Percentiles rank a stretch among this genome's conserved stretches.
These are phyloP conservation scores for Fusarium penzigii DNA, from an alignment of 2,329 filamentous ascomycete species.

Conservation along the genomic window DNA sequence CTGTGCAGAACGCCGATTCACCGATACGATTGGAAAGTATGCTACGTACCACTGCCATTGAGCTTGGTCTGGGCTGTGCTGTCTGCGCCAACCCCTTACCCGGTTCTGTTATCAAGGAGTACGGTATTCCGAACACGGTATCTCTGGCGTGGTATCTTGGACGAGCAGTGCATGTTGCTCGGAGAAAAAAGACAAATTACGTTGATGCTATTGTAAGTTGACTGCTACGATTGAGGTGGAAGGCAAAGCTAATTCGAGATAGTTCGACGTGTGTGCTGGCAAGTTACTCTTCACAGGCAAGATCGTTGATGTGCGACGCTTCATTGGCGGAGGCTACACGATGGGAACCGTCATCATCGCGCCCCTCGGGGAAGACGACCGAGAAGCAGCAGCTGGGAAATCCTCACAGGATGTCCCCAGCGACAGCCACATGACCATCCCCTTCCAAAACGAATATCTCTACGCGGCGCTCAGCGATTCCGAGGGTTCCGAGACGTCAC, in stretches of 20 bases:
- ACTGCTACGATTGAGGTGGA: accelerated
- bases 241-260: background rate
- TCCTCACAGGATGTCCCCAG: constrained; percentile 9
- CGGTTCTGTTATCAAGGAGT: constrained; percentile 35
- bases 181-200: constrained; percentile 26
- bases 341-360: constrained; percentile 40
- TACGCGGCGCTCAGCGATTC: constrained; percentile 38
- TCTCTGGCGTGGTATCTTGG: constrained; percentile 58
- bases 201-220: constrained; percentile 26
- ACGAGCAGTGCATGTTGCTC: constrained; percentile 40
- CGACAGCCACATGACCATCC: constrained; percentile 38
- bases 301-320: constrained; percentile 41
- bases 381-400: constrained; percentile 20
- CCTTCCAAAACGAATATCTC: constrained; percentile 45
- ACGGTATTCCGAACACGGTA: constrained; percentile 44
- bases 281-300: constrained; percentile 41
- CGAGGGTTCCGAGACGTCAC: constrained; percentile 30
- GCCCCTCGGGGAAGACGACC: constrained; percentile 34
- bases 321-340: constrained; percentile 42
- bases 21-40: constrained; percentile 38
- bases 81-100: constrained; percentile 37
- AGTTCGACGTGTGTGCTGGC: constrained; percentile 35
- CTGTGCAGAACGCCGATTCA: constrained; percentile 33
- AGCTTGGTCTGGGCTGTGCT: constrained; percentile 41
- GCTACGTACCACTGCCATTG: constrained; percentile 37